A percentile compares a stretch with the other conserved stretches of the same genome.
These are phyloP conservation scores for Chaetomium sp. DNA, from an alignment of 2,329 filamentous ascomycete species.

Conservation along the genomic window DNA sequence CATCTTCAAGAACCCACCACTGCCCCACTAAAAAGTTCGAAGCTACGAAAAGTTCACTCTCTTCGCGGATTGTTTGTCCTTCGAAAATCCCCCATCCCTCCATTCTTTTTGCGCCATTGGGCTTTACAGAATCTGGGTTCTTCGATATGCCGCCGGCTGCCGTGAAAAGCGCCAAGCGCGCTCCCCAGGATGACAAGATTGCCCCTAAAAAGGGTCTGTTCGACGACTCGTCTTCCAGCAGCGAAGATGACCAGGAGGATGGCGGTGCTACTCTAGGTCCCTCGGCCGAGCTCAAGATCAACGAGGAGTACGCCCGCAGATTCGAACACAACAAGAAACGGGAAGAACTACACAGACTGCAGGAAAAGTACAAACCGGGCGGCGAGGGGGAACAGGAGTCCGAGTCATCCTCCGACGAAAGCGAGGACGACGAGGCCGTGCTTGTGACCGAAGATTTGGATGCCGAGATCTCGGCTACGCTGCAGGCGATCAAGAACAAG, in stretches of 20 bases:
- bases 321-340: conserved; percentile 98
- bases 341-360: conserved; percentile 81
- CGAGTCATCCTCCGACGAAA: conserved; percentile 68
- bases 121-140: background rate
- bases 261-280: conserved; percentile 42
- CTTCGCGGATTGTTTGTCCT: background rate
- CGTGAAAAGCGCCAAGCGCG: conserved; percentile 21
- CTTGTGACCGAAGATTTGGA: conserved; percentile 85
- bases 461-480: conserved; percentile 80
- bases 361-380: conserved; percentile 73
- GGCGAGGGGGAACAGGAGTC: conserved; percentile 52
- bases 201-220: conserved; percentile 53
- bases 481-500: conserved; percentile 85
- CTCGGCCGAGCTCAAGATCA: conserved; percentile 68
- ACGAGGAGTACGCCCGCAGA: conserved; percentile 82
- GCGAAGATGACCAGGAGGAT: conserved; percentile 47
- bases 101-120: conserved; percentile 4
- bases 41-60: conserved; percentile 16
- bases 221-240: conserved; percentile 52
- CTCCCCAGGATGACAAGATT: conserved; percentile 28
- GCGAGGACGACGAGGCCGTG: conserved; percentile 88
- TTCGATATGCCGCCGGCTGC: conserved; percentile 23
- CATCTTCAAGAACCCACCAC: conserved; percentile 2
- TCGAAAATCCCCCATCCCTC: conserved; percentile 1
- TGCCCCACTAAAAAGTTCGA: conserved; percentile 40